Percentiles rank a stretch among this genome's conserved stretches.
phyloP scores from a whole-genome alignment of 2,329 filamentous ascomycete genomes.

The Trichoderma sp. region DNA sequence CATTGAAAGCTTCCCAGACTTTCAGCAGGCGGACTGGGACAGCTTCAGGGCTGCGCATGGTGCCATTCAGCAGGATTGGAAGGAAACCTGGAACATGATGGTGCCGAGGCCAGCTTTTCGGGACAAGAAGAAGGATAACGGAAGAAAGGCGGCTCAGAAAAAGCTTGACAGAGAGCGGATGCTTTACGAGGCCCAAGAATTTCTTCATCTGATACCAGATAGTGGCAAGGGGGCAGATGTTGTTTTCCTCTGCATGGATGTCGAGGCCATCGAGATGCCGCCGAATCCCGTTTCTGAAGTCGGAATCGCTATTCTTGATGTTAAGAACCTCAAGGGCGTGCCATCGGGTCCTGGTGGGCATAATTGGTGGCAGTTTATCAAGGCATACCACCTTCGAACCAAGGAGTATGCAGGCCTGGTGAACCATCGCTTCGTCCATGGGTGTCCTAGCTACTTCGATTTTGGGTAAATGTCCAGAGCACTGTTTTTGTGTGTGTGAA shows the following conservation, averaged over 20 bases:
- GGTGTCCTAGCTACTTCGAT: constrained; percentile 70
- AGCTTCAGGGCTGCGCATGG: constrained; percentile 24
- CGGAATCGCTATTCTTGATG: constrained; percentile 79
- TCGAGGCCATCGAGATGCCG: constrained; percentile 74
- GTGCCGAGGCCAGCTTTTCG: constrained; percentile 23
- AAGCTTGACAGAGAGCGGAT: constrained; percentile 52
- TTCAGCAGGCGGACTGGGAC: constrained; percentile 34
- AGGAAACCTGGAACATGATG: constrained; percentile 23
- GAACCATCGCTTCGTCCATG: constrained; percentile 67
- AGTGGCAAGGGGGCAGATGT: constrained; percentile 21
- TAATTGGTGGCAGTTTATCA: constrained; percentile 66
- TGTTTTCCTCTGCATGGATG: constrained; percentile 75
- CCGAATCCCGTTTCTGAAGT: constrained; percentile 75
- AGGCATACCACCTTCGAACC: constrained; percentile 73
- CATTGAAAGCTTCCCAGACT: constrained; percentile 35
- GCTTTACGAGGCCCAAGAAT: constrained; percentile 64
- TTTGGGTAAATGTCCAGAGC: constrained; percentile 62
- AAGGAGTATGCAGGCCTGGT: constrained; percentile 62
- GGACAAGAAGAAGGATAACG: constrained; percentile 40
- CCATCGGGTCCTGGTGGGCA: constrained; percentile 59
- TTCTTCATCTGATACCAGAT: constrained; percentile 57
- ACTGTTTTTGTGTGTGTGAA: not conserved
- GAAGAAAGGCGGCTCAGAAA: constrained; percentile 47
- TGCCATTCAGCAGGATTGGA: constrained; percentile 9
- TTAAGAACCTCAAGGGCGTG: constrained; percentile 48